Percentiles rank a stretch among this genome's conserved stretches.
phyloP scores from a whole-genome alignment of 2,329 filamentous ascomycete species.

The Fusarium sp. region DNA sequence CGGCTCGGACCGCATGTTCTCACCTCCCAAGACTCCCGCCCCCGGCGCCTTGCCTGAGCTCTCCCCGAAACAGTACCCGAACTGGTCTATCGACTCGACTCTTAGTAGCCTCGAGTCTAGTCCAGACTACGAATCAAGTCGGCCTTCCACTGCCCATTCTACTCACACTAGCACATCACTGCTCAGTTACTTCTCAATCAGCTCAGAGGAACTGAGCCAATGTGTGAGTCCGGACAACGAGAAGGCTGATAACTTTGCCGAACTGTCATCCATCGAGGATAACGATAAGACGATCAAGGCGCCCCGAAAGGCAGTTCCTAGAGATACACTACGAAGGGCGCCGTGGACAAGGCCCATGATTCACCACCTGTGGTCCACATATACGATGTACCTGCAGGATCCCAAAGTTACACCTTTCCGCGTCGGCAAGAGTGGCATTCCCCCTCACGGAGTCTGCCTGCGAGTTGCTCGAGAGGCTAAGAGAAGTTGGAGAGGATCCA shows the following conservation, averaged over 20 bases:
- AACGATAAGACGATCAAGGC: conserved; percentile 49
- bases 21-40: conserved; percentile 71
- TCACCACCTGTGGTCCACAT: conserved; percentile 74
- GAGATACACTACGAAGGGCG: conserved; percentile 59
- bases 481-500: conserved; percentile 74
- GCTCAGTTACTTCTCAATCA: conserved; percentile 67
- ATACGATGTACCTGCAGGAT: conserved; percentile 73
- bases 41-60: conserved; percentile 59
- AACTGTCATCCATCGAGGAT: conserved; percentile 45
- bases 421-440: conserved; percentile 72
- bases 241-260: conserved; percentile 39
- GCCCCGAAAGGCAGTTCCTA: conserved; percentile 22
- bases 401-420: conserved; percentile 75
- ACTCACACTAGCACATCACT: conserved; percentile 69
- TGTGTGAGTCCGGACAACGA: conserved; percentile 64
- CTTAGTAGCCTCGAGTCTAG: conserved; percentile 70
- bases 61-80: conserved; percentile 63
- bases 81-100: conserved; percentile 69
- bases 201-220: conserved; percentile 66
- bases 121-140: conserved; percentile 69
- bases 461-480: conserved; percentile 75
- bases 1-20: conserved; percentile 57
- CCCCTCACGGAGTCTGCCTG: conserved; percentile 72
- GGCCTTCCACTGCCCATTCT: conserved; percentile 70
- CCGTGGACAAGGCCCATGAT: conserved; percentile 75